A percentile compares a stretch with the other conserved stretches of the same genome.
Evolutionary conservation across 371 early-diverging fungal species (phyloP).

Genomic region (Mucor racemosus): DNA sequence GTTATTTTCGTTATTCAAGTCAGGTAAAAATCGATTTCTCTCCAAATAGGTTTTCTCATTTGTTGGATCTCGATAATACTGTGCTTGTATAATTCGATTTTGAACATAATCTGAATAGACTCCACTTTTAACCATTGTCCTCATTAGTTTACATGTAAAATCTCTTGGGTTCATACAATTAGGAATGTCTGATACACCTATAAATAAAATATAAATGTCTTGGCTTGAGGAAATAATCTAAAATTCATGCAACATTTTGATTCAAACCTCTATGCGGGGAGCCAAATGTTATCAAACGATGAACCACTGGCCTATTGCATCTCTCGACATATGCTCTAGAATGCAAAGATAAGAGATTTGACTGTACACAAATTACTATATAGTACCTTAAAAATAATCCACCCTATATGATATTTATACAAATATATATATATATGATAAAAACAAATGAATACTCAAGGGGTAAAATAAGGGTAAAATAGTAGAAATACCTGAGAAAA

Average conservation of each 20-base stretch:
- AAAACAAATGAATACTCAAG: background rate
- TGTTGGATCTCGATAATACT: constrained; percentile 82
- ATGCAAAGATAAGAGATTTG: background rate
- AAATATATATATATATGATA: background rate
- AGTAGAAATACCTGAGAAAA: constrained; percentile 78
- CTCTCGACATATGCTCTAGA: constrained; percentile 79
- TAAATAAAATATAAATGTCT: background rate
- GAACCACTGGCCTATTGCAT: constrained; percentile 79
- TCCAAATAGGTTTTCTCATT: constrained; percentile 70
- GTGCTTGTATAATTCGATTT: constrained; percentile 86
- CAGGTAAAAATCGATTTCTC: constrained; percentile 82
- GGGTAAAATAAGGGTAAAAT: background rate
- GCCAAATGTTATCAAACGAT: constrained; percentile 86
- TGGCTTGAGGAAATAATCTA: background rate
- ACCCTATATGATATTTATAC: constrained; percentile 36
- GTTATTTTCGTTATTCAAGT: constrained; percentile 82
- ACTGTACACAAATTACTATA: background rate
- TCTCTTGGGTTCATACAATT: constrained; percentile 65
- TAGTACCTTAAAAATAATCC: constrained; percentile 63
- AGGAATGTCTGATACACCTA: constrained; percentile 85
- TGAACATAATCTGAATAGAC: constrained; percentile 86
- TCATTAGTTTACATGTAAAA: constrained; percentile 68
- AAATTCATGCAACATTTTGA: constrained; percentile 4
- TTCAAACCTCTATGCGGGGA: constrained; percentile 74
- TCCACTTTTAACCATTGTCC: constrained; percentile 66